Evolutionary conservation across 164 flowering plant species (phyloP), one percentile per base, ranked within the genome.

Genomic region (Annona cherimola): DNA sequence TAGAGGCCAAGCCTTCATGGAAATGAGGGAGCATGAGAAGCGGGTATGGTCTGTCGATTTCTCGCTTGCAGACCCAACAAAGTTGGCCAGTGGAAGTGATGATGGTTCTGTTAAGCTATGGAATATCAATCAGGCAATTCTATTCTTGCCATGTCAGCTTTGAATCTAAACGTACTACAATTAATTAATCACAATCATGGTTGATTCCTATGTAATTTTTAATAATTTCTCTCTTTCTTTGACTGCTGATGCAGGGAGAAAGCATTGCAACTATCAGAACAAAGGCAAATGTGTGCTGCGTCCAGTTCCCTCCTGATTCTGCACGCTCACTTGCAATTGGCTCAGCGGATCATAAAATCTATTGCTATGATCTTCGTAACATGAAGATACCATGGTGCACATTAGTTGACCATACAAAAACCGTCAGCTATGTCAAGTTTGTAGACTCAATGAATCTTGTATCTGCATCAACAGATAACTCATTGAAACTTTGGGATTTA

Each of bases 91-190:
- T 70, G 99, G 98, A 71, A 93, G 99, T 73, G 98, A 96, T 67
- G 99, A 96, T 83, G 83, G 96, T 69, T 83, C 95, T 59, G 97
- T 96, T 66, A 96, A 96, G 85, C 98, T 96, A 59, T 96, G 99
- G 99, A 96, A 86, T 84, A 90, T 92, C 88, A 96, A 93, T 92
- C 99, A 96, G 99, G 99, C 97, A 92, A 93, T 88, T 88, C 84
- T 87, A 88, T 78, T 89, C 83, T 84, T 86, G 86, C 88, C 85
- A 84, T 91, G 84, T 90, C 90, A 87, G 86, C 89, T 90, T 92
- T 86, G 87, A 89, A 89, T 86, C 91, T 89, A 85, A 90, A 88
- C 86, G 95, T 89, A 92, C 90, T 89, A 75, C 79, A 79, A 83
- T 85, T 73, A 83, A 81, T 83, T 82, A 82, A 69, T 78, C 83